Conservation (phyloP, 176 grass and related monocot genomes). For the Pontederia paniculata region DNA sequence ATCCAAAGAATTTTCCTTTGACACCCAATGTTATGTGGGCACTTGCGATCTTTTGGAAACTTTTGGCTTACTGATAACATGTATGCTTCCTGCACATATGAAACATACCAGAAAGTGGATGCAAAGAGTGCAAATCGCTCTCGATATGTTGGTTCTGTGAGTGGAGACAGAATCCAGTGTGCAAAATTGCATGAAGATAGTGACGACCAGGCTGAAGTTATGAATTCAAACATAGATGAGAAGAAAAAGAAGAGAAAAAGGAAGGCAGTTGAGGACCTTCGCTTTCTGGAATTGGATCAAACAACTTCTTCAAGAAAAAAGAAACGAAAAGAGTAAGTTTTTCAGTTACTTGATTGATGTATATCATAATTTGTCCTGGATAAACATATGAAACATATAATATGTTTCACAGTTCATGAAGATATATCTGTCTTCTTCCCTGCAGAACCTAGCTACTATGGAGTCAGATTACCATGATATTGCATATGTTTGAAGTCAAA, state of each 20-base stretch:
- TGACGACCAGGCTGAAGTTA: neutral
- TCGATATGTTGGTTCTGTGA: neutral
- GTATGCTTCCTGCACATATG: too few species aligned
- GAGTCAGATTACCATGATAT: too few species aligned
- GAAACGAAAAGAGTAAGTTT: conserved; percentile 74
- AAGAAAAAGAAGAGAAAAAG: conserved; percentile 38
- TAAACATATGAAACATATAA: too few species aligned
- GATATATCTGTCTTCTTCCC: too few species aligned
- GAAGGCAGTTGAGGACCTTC: conserved; percentile 45
- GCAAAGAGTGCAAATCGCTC: conserved; percentile 5
- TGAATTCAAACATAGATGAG: neutral
- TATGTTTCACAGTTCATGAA: too few species aligned
- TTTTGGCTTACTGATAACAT: too few species aligned
- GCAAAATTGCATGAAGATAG: neutral
- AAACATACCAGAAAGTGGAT: conserved; percentile 23
- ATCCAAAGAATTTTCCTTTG: too few species aligned
- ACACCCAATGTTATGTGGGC: too few species aligned
- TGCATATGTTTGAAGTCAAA: too few species aligned
- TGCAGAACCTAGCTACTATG: too few species aligned
- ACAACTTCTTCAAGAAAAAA: conserved; percentile 47
- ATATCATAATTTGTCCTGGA: neutral
- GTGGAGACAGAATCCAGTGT: conserved; percentile 6
- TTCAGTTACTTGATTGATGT: neutral
- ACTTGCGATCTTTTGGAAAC: too few species aligned
- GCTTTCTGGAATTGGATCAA: conserved; percentile 61